phyloP scores from a whole-genome alignment of 768 basidiomycete genomes.

The Lactarius tabidus region DNA sequence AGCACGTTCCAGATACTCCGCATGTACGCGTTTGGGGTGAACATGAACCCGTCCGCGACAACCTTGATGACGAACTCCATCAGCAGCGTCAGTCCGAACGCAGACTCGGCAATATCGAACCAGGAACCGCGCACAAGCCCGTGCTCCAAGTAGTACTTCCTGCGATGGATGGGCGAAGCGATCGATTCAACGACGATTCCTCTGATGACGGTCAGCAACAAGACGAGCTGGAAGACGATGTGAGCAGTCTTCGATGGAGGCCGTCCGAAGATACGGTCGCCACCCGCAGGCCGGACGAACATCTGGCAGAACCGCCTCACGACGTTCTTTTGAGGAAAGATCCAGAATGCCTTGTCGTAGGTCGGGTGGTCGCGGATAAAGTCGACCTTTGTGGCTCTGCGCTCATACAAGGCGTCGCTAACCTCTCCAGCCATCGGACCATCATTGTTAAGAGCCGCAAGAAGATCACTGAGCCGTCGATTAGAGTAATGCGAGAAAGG shows the following conservation, averaged over 20 bases:
- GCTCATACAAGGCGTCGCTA: slow-evolving; percentile 63
- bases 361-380: slow-evolving; percentile 86
- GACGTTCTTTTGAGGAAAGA: slow-evolving; percentile 75
- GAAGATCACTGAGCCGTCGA: slow-evolving; percentile 50
- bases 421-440: slow-evolving; percentile 45
- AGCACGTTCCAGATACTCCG: slow-evolving; percentile 90
- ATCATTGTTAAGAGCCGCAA: slow-evolving; percentile 63
- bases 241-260: slow-evolving; percentile 61
- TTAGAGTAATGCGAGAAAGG: not conserved
- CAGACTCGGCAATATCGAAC: slow-evolving; percentile 80
- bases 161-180: slow-evolving; percentile 82
- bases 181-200: slow-evolving; percentile 79
- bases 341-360: slow-evolving; percentile 87
- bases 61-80: slow-evolving; percentile 87
- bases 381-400: slow-evolving; percentile 72
- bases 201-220: slow-evolving; percentile 73
- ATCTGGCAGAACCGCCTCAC: slow-evolving; percentile 76
- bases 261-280: slow-evolving; percentile 84
- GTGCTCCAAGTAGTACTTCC: slow-evolving; percentile 56
- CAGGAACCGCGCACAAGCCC: slow-evolving; percentile 66
- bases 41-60: slow-evolving; percentile 87
- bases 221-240: slow-evolving; percentile 66
- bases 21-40: slow-evolving; percentile 89
- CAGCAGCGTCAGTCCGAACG: slow-evolving; percentile 67
- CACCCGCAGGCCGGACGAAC: slow-evolving; percentile 75